phyloP scores from a whole-genome alignment of 495 filamentous ascomycete genomes.

The Neurospora sp. region DNA sequence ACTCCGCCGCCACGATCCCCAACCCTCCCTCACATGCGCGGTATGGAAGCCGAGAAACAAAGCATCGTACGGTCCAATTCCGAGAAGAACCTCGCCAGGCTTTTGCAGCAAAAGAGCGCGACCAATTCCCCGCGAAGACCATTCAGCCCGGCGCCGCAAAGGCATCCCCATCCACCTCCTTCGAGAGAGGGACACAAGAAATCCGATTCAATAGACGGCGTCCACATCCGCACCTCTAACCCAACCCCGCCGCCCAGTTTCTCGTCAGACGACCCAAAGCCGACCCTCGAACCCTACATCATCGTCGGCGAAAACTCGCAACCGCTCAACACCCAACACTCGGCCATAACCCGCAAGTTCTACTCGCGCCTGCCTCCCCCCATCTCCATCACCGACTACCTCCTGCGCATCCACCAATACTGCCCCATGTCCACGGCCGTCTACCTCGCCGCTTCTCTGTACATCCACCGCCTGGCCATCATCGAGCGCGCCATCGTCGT shows the following conservation, averaged over 20 bases:
- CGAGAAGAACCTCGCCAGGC: slow-evolving; percentile 31
- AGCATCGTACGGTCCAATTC: slow-evolving; percentile 44
- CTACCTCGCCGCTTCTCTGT: slow-evolving; percentile 85
- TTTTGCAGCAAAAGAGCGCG: slow-evolving; percentile 21
- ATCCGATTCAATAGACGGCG: slow-evolving; percentile 28
- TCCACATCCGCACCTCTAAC: slow-evolving; percentile 27
- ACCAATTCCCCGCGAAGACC: slow-evolving; percentile 8
- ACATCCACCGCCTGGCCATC: slow-evolving; percentile 71
- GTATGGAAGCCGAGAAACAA: slow-evolving; percentile 48
- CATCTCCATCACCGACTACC: slow-evolving; percentile 74
- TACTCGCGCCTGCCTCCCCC: slow-evolving; percentile 77
- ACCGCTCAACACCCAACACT: slow-evolving; percentile 57
- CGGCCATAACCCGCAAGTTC: slow-evolving; percentile 79
- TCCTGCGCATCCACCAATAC: slow-evolving; percentile 74
- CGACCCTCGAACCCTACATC: slow-evolving; percentile 35
- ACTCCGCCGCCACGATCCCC: slow-evolving; percentile 56
- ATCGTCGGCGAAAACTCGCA: slow-evolving; percentile 52
- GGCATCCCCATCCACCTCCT: slow-evolving; percentile 3
- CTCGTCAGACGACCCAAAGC: slow-evolving; percentile 3
- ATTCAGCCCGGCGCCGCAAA: background rate
- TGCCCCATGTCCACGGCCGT: slow-evolving; percentile 96
- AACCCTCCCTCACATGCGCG: slow-evolving; percentile 49
- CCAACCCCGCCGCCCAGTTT: slow-evolving; percentile 12
- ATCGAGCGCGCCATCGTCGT: slow-evolving; percentile 63
- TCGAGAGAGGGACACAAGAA: background rate